phyloP scores from a whole-genome alignment of 139 green algal genomes.

The Chlorella ohadii region DNA sequence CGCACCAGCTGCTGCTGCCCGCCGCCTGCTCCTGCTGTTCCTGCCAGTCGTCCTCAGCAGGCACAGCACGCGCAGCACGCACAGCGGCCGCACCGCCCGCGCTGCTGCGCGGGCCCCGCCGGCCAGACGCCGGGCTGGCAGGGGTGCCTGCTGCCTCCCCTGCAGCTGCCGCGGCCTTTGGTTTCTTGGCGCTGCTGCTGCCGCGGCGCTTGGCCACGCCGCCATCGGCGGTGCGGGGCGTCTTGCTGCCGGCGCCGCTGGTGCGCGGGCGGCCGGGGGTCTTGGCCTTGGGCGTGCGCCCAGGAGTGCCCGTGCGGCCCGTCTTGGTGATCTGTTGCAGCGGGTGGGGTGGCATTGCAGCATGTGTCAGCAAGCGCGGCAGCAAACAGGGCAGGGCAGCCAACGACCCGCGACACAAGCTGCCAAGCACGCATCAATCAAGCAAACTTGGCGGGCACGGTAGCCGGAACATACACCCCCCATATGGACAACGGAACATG shows the following conservation, averaged over 20 bases:
- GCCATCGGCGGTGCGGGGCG: background rate
- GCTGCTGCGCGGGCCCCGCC: too few species aligned
- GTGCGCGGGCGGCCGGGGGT: background rate
- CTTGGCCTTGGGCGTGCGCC: background rate
- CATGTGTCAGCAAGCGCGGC: too few species aligned
- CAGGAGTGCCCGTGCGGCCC: background rate
- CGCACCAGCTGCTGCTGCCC: too few species aligned
- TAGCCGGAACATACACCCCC: too few species aligned
- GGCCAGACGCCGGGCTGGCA: background rate
- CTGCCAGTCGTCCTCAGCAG: background rate
- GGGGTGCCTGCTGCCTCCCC: background rate
- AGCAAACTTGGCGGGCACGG: too few species aligned
- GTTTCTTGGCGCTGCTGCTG: background rate
- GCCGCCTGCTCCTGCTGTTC: conserved; percentile 4
- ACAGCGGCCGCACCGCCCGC: background rate
- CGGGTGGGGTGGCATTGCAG: background rate
- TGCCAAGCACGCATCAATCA: too few species aligned
- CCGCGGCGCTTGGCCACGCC: background rate
- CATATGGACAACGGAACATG: too few species aligned
- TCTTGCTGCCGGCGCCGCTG: background rate
- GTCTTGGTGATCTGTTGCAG: conserved; percentile 9
- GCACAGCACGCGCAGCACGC: background rate
- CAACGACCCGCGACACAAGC: too few species aligned
- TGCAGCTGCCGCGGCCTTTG: background rate
- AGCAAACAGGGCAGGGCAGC: too few species aligned